Evolutionary conservation across 306 rosid genomes (phyloP), one percentile per base, ranked within the genome.

Genomic region (Malus sieversii): DNA sequence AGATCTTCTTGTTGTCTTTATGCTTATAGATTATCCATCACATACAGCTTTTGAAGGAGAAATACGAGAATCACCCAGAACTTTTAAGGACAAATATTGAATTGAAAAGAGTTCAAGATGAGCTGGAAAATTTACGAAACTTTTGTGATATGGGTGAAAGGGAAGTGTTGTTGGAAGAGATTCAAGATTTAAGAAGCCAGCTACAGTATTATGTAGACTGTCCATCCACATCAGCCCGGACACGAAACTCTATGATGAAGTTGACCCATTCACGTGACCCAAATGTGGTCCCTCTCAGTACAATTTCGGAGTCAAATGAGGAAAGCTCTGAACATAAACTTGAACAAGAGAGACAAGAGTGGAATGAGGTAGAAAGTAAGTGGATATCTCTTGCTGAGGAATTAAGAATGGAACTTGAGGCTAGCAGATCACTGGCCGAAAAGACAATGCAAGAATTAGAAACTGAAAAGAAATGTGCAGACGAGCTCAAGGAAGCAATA

Each of bases 301-400:
- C 79, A 68, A 87, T 78, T 83, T 79, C 86, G 2, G 92, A 85
- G 62, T 82, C 91, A 73, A 73, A 75, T 51, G 79, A 84, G 38
- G 90, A 83, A 45, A 82, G 74, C 75, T 75, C 73, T 61, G 92
- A 89, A 77, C 77, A 74, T 66, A 85, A 80, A 82, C 83, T 92
- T 78, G 91, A 87, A 82, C 82, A 85, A 81, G 99, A 96, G 84
- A 90, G 99, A 80, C 83, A 75, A 76, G 83, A 70, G 82, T 92
- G 99, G 98, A 88, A 89, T 45, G 98, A 96, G 80, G 91, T 87
- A 69, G 99, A 96, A 81, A 89, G 94, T 82, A 96, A 70, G 70
- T 96, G 99, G 99, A 92, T 96, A 81, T 89, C 83, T 82, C 91
- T 92, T 75, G 82, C 92, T 20, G 99, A 92, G 73, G 99, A 96